These are phyloP conservation scores for Colletotrichum limetticola DNA, from an alignment of 2,329 filamentous ascomycete genomes.

Conservation along the genomic window DNA sequence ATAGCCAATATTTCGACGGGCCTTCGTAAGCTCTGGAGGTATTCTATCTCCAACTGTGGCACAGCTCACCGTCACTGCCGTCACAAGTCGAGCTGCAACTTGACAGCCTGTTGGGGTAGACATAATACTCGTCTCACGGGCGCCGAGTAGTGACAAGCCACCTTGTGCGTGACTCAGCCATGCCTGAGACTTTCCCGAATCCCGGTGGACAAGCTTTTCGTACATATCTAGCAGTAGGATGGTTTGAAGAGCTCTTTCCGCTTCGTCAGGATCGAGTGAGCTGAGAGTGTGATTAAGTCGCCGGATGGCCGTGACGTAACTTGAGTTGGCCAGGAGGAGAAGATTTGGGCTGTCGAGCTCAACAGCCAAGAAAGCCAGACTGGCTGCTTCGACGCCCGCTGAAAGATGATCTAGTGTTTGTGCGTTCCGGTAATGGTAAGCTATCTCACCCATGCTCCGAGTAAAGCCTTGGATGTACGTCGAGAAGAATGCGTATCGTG, in stretches of 20 bases:
- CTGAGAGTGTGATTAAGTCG: neutral
- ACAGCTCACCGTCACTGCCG: conserved; percentile 15
- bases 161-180: conserved; percentile 40
- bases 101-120: conserved; percentile 6
- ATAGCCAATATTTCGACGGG: conserved; percentile 19
- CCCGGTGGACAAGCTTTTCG: conserved; percentile 40
- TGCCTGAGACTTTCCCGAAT: conserved; percentile 5
- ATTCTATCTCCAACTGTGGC: neutral
- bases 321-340: conserved; percentile 16
- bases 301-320: conserved; percentile 9
- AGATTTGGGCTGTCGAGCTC: conserved; percentile 11
- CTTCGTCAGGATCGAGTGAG: conserved; percentile 8
- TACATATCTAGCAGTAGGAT: conserved; percentile 42
- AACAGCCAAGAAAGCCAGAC: conserved; percentile 38
- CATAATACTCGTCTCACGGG: neutral
- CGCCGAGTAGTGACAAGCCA: conserved; percentile 35
- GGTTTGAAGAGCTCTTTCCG: conserved; percentile 37
- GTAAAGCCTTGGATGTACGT: conserved; percentile 39
- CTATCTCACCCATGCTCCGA: conserved; percentile 36
- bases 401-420: conserved; percentile 30
- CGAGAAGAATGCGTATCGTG: conserved; percentile 39
- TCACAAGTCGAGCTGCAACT: conserved; percentile 13
- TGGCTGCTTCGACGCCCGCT: conserved; percentile 40
- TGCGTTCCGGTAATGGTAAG: conserved; percentile 32
- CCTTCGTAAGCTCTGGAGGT: neutral